phyloP scores from a whole-genome alignment of 176 grass and related monocot genomes.

The Cenchrus fungigraminus region DNA sequence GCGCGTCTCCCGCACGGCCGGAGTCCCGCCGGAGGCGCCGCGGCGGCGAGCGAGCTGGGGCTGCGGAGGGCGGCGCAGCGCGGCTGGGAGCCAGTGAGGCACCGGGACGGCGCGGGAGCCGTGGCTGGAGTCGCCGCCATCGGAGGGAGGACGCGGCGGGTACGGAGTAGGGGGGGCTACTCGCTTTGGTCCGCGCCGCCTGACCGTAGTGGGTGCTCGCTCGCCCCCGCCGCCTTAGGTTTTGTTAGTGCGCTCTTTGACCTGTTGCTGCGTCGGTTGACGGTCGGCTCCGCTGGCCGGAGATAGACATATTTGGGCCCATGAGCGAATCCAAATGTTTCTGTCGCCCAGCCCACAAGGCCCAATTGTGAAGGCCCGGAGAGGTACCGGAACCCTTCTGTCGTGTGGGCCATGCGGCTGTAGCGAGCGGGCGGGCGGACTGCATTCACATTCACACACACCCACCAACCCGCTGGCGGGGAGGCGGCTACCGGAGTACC shows the following conservation, averaged over 20 bases:
- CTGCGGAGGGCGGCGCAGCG: conserved; percentile 5
- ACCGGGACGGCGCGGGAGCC: conserved; percentile 21
- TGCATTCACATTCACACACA: no score
- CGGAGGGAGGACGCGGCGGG: not conserved
- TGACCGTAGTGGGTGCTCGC: not conserved
- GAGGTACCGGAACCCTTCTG: no score
- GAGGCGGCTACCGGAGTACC: no score
- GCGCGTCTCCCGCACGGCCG: not conserved
- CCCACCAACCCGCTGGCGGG: no score
- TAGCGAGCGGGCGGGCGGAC: no score
- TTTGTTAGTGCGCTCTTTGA: not conserved
- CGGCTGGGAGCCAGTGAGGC: not conserved
- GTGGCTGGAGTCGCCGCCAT: conserved; percentile 38
- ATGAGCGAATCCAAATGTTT: not conserved
- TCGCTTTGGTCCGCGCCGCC: not conserved
- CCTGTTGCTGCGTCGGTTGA: not conserved
- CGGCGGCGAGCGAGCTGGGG: not conserved
- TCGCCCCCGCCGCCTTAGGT: conserved; percentile 16
- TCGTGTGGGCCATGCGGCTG: not conserved
- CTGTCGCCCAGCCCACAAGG: not conserved
- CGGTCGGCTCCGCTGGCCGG: no score
- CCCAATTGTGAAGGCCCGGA: not conserved
- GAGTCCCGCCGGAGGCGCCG: not conserved
- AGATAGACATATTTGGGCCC: not conserved
- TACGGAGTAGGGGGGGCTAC: not conserved